These are phyloP conservation scores for Scutellaria galericulata DNA, from an alignment of 257 asterid genomes.

Conservation along the genomic window DNA sequence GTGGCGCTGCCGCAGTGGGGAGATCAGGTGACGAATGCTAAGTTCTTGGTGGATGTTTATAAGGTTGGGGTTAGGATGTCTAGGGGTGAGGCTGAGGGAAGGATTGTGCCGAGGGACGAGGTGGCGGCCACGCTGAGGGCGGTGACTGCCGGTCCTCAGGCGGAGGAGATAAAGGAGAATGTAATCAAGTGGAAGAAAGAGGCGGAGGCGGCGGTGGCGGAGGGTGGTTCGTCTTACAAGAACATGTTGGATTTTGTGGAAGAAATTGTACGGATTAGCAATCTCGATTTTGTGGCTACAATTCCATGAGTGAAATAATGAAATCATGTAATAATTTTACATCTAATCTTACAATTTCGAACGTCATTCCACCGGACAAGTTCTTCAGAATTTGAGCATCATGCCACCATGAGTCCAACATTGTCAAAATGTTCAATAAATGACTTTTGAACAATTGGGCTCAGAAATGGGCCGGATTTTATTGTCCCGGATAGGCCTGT, in stretches of 20 bases:
- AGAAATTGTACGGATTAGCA: conserved; percentile 33
- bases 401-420: too few relatives aligned
- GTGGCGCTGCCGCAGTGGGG: conserved; percentile 86
- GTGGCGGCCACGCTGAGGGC: conserved; percentile 56
- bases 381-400: too few relatives aligned
- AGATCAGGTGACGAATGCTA: conserved; percentile 84
- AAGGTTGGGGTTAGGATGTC: conserved; percentile 67
- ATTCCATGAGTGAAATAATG: too few relatives aligned
- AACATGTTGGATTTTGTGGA: conserved; percentile 55
- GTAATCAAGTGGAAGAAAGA: conserved; percentile 65
- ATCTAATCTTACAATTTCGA: too few relatives aligned
- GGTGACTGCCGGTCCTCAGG: conserved; percentile 52
- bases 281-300: background rate
- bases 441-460: too few relatives aligned
- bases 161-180: conserved; percentile 57
- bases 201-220: conserved; percentile 71
- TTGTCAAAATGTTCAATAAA: too few relatives aligned
- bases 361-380: too few relatives aligned
- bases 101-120: conserved; percentile 53
- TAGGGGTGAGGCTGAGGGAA: conserved; percentile 62
- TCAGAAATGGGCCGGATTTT: too few relatives aligned
- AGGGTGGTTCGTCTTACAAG: conserved; percentile 63
- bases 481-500: too few relatives aligned
- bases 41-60: conserved; percentile 70
- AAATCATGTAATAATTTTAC: too few relatives aligned